Evolutionary conservation across 306 rosid species (phyloP).

Genomic region (Prunus dulcis): DNA sequence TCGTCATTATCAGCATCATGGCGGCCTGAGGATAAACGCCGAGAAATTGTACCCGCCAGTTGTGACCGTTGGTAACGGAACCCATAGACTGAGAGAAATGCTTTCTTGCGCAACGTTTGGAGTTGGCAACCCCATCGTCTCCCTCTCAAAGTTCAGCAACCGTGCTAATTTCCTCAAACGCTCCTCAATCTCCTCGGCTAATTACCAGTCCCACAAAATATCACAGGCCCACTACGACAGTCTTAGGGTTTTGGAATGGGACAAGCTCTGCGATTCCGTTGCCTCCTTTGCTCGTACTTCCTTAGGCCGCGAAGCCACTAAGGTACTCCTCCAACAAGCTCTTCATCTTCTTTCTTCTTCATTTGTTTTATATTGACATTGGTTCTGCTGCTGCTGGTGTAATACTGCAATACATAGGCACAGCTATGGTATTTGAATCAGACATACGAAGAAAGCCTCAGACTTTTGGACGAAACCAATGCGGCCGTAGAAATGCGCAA

Average conservation of each 20-base stretch:
- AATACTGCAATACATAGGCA: conserved; percentile 32
- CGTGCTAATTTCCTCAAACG: conserved; percentile 18
- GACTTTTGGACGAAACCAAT: conserved; percentile 77
- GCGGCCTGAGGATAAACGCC: not conserved
- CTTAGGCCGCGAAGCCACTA: conserved; percentile 68
- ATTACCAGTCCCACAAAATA: conserved; percentile 19
- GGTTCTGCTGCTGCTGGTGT: not conserved
- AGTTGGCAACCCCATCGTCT: conserved; percentile 10
- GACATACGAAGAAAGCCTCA: conserved; percentile 67
- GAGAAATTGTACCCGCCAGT: not conserved
- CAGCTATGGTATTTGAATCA: conserved; percentile 64
- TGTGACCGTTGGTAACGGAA: not conserved
- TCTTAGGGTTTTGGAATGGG: conserved; percentile 88
- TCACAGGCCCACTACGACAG: conserved; percentile 55
- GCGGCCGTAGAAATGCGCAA: conserved; percentile 84
- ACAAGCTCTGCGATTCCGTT: conserved; percentile 79
- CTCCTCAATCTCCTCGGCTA: conserved; percentile 13
- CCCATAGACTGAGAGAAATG: conserved; percentile 30
- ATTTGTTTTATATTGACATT: not conserved
- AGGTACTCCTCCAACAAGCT: conserved; percentile 30
- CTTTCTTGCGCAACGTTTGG: conserved; percentile 25
- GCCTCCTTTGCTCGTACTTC: conserved; percentile 82
- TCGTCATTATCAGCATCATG: not conserved
- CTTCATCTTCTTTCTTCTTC: not conserved
- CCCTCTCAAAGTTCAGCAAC: conserved; percentile 24